phyloP scores from a whole-genome alignment of 2,329 filamentous ascomycete genomes.

The Neofusicoccum sp. region DNA sequence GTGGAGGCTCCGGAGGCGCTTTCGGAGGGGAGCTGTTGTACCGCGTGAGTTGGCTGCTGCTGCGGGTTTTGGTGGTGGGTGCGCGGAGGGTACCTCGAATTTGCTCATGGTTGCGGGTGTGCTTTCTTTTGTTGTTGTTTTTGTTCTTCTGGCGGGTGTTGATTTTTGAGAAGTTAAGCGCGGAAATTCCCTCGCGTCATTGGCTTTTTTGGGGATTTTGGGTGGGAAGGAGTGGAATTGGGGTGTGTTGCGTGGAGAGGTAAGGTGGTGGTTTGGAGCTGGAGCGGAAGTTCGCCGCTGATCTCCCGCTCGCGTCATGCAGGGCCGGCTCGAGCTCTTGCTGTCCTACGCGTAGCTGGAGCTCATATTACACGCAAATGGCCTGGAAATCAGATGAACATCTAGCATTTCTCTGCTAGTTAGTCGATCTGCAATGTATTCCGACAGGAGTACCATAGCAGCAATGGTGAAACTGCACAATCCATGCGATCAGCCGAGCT shows the following conservation, averaged over 20 bases:
- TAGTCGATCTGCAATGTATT: too few relatives aligned
- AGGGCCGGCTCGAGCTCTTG: not conserved
- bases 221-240: not conserved
- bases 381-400: too few relatives aligned
- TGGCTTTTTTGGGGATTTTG: too few relatives aligned
- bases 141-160: not conserved
- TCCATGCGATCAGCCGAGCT: too few relatives aligned
- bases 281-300: constrained; percentile 10
- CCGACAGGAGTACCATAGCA: too few relatives aligned
- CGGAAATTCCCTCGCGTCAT: not conserved
- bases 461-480: too few relatives aligned
- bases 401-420: too few relatives aligned
- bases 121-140: not conserved
- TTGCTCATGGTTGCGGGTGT: constrained; percentile 15
- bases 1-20: not conserved
- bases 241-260: too few relatives aligned
- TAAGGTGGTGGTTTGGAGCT: constrained; percentile 3
- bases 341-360: too few relatives aligned
- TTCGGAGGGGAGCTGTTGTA: constrained; percentile 6
- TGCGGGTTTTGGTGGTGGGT: not conserved
- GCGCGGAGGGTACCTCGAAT: constrained; percentile 1
- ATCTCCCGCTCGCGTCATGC: constrained; percentile 13
- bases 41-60: not conserved
- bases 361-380: too few relatives aligned
- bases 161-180: not conserved